These are phyloP conservation scores for cucumber (Cucumis sativus) DNA, from an alignment of 306 rosid genomes.

Conservation along the genomic window DNA sequence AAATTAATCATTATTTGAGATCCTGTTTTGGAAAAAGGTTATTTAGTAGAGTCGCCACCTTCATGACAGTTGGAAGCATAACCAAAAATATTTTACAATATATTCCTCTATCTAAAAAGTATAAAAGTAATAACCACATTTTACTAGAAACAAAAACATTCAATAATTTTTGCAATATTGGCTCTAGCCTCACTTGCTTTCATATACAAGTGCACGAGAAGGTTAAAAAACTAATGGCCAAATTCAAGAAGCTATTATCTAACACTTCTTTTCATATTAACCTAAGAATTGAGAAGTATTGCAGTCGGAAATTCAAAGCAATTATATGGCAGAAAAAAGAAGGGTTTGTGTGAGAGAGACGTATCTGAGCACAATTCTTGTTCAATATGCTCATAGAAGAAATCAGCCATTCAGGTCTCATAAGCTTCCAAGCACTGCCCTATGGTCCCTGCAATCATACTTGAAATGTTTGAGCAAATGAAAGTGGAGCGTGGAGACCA, in stretches of 20 bases:
- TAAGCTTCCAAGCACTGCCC: not conserved
- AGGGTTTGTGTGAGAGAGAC: constrained; percentile 7
- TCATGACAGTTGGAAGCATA: not conserved
- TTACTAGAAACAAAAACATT: not conserved
- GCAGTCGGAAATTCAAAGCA: not conserved
- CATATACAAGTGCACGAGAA: not conserved
- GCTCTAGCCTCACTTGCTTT: not conserved
- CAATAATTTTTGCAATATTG: not conserved
- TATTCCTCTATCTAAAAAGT: not conserved
- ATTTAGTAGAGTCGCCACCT: not conserved
- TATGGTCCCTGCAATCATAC: constrained; percentile 9
- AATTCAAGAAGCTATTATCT: not conserved
- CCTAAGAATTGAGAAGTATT: not conserved
- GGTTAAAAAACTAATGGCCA: not conserved
- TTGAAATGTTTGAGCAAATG: constrained; percentile 1
- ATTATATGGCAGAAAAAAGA: not conserved
- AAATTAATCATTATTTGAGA: constrained; percentile 4
- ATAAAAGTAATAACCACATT: not conserved
- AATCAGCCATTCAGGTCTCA: constrained; percentile 1
- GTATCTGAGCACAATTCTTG: constrained; percentile 4
- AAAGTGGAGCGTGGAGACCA: constrained; percentile 8
- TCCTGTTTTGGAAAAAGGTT: constrained; percentile 1
- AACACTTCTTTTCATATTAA: not conserved
- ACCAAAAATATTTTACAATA: not conserved
- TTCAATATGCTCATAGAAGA: constrained; percentile 1